A percentile compares a stretch with the other conserved stretches of the same genome.
Conservation (phyloP, 805 yeast species). For the Wickerhamiella spandovensis region DNA sequence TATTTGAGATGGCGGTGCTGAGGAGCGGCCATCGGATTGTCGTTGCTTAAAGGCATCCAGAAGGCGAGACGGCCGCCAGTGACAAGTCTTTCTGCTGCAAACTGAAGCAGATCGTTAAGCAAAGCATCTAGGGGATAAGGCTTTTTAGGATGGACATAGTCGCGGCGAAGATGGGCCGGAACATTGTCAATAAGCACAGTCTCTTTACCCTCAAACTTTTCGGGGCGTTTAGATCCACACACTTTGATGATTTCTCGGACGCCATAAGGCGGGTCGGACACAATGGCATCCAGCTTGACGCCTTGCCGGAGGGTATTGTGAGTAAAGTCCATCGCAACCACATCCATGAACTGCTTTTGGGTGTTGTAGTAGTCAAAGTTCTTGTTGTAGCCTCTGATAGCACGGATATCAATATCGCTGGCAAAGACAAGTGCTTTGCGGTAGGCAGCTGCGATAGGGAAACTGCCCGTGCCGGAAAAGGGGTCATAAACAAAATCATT, state of each 20-base stretch:
- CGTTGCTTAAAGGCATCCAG: slow-evolving; percentile 98
- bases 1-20: slow-evolving; percentile 62
- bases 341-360: slow-evolving; percentile 48
- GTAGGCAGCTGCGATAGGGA: slow-evolving; percentile 73
- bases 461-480: slow-evolving; percentile 93
- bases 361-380: slow-evolving; percentile 71
- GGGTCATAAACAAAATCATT: slow-evolving; percentile 79
- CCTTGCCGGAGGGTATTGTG: slow-evolving; percentile 63
- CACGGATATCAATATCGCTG: slow-evolving; percentile 79
- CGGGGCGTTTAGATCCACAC: slow-evolving; percentile 64
- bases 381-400: slow-evolving; percentile 53
- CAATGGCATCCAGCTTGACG: slow-evolving; percentile 59
- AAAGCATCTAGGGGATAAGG: slow-evolving; percentile 70
- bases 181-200: slow-evolving; percentile 59
- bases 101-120: slow-evolving; percentile 62
- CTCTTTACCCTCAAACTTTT: slow-evolving; percentile 60
- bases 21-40: slow-evolving; percentile 46
- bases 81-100: slow-evolving; percentile 59
- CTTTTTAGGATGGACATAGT: slow-evolving; percentile 85
- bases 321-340: slow-evolving; percentile 86
- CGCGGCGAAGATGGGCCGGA: slow-evolving; percentile 61
- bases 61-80: slow-evolving; percentile 72
- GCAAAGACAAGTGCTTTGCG: slow-evolving; percentile 75
- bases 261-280: slow-evolving; percentile 97
- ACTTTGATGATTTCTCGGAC: slow-evolving; percentile 91